Percentiles rank a stretch among this genome's conserved stretches.
phyloP scores from a whole-genome alignment of 2,329 filamentous ascomycete genomes.

The Nemania sp. region DNA sequence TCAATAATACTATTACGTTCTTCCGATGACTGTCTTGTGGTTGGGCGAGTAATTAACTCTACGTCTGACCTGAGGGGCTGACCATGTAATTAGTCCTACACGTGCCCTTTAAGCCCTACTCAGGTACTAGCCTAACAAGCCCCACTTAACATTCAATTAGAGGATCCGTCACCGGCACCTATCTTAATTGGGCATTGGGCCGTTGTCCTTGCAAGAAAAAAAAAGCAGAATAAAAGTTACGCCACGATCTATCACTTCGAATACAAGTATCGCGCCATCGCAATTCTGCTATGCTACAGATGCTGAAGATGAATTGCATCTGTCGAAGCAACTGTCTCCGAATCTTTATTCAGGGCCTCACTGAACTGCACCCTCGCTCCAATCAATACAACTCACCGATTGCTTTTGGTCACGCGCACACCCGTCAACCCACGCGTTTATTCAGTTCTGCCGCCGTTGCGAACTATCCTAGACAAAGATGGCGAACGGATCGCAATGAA shows the following conservation, averaged over 20 bases:
- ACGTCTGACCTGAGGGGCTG: too few relatives aligned
- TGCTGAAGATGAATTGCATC: conserved; percentile 49
- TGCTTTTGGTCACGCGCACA: conserved; percentile 16
- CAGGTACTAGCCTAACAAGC: too few relatives aligned
- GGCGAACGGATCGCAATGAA: not conserved
- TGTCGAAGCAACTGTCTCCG: conserved; percentile 51
- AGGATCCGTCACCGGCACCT: too few relatives aligned
- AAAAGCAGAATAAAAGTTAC: not conserved
- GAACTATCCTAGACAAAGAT: conserved; percentile 22
- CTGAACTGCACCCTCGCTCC: conserved; percentile 29
- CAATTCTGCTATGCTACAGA: not conserved
- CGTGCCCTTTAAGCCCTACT: too few relatives aligned
- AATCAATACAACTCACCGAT: conserved; percentile 18
- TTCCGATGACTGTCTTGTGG: too few relatives aligned
- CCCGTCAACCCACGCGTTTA: conserved; percentile 20
- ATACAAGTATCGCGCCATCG: not conserved
- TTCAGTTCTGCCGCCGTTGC: conserved; percentile 31
- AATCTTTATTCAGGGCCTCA: conserved; percentile 53
- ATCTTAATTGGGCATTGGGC: too few relatives aligned
- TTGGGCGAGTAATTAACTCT: too few relatives aligned
- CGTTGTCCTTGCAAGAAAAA: too few relatives aligned
- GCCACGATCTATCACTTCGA: not conserved
- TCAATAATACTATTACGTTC: too few relatives aligned
- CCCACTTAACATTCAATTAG: too few relatives aligned
- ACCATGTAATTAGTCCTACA: too few relatives aligned